phyloP scores from a whole-genome alignment of 2,329 filamentous ascomycete species.

The Hymenoscyphus infarciens region DNA sequence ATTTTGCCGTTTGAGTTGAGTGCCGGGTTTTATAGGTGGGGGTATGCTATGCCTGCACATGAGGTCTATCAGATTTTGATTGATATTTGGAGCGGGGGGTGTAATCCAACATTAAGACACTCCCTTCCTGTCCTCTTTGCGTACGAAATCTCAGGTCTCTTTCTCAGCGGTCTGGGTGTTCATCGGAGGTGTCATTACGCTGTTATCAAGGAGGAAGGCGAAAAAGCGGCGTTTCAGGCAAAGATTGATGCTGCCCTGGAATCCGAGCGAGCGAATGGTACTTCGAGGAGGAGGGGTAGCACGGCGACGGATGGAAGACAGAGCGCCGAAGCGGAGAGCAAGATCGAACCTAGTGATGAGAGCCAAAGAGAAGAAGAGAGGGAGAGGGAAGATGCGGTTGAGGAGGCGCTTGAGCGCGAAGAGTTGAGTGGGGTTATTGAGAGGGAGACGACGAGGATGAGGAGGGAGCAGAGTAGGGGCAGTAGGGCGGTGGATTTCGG shows the following conservation, averaged over 20 bases:
- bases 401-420: constrained; percentile 1
- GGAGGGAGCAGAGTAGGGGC: constrained; percentile 4
- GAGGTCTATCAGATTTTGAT: constrained; percentile 46
- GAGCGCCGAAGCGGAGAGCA: background rate
- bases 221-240: constrained; percentile 28
- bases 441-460: constrained; percentile 15
- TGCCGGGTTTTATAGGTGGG: constrained; percentile 57
- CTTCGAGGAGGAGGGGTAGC: constrained; percentile 7
- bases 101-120: constrained; percentile 38
- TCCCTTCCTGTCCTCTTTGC: constrained; percentile 43
- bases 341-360: constrained; percentile 5
- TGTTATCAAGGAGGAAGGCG: constrained; percentile 28
- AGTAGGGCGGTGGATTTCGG: constrained; percentile 22
- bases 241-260: constrained; percentile 31
- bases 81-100: constrained; percentile 43
- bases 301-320: constrained; percentile 4
- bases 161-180: constrained; percentile 31
- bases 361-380: constrained; percentile 19
- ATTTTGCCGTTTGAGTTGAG: constrained; percentile 59
- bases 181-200: constrained; percentile 35
- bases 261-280: constrained; percentile 23
- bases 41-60: constrained; percentile 61
- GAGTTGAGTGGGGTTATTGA: constrained; percentile 15
- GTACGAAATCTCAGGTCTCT: constrained; percentile 34
- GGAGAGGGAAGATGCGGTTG: constrained; percentile 18